Base-by-base conservation (phyloP, 2,329 filamentous ascomycete genomes). In the Alternaria viburni region DNA sequence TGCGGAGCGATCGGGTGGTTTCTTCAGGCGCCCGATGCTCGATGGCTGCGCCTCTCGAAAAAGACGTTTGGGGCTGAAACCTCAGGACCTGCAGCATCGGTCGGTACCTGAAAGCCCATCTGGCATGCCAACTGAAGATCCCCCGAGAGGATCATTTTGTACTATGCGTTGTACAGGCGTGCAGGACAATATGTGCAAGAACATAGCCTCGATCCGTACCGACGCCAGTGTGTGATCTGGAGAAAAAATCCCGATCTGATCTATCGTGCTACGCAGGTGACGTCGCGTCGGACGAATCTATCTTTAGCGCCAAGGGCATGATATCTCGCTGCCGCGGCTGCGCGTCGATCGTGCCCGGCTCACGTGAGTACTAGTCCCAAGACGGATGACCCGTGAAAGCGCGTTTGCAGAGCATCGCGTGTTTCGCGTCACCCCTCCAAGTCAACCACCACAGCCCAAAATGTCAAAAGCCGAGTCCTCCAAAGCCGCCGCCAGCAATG, bases 391-490 rank as follows among this genome's bases (percentile, higher is more conserved):
- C 55, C 69, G 69, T 71, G 68, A 72, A 69, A 61, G 64, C 71
- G 69, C 66, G 69, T 65, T 41, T 59, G 44, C 47, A 58, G 25
- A 30, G 28, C 15, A 43, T 64, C 62, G 61, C 61, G 61, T 67
- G 41, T 58, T 71, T 69, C 74, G 72, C 75, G 72, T 78, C 59
- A 43, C 61, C 54, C 63, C 66, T 71, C 66, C 64, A 59, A 59
- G 61, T 64, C 52, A 59, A 52, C 62, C 50, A 60, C 51, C 44
- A 68, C 64, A 55, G 32, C 54, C 63, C 69, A 76, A 50, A 68
- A 85, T 85, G 83, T 81, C 81, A 21, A 77, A 79, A 72, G 83
- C 82, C 67, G 83, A 85, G 64, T 85, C 83, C 45, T 85, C 83
- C n/a, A 83, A 82, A 73, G 78, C 80, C 30, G 83, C 80, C 21